Conservation (phyloP, 306 rosid genomes). For the Gastrolobium villosum region DNA sequence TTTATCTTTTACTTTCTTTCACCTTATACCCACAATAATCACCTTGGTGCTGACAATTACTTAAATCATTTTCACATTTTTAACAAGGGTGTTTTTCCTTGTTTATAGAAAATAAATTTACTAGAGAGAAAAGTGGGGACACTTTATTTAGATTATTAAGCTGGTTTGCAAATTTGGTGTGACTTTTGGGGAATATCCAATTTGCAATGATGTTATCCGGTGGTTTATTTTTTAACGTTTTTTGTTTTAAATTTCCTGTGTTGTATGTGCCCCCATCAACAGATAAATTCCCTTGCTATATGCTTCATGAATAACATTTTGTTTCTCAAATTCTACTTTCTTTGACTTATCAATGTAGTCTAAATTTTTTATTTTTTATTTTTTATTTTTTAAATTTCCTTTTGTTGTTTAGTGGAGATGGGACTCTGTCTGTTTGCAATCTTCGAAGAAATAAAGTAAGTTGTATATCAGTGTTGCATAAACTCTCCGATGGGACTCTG, state of each 20-base stretch:
- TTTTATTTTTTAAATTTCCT: not conserved
- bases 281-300: not conserved
- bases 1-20: no score
- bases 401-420: slow-evolving; percentile 72
- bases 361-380: not conserved
- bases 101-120: not conserved
- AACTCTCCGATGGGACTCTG: not conserved
- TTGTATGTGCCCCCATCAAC: not conserved
- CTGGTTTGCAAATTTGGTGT: not conserved
- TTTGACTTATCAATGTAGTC: slow-evolving; percentile 18
- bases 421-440: slow-evolving; percentile 83
- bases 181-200: not conserved
- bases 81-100: slow-evolving; percentile 16
- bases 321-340: slow-evolving; percentile 16
- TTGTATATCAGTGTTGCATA: slow-evolving; percentile 42
- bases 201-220: not conserved
- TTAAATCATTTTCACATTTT: not conserved
- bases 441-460: slow-evolving; percentile 77
- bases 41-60: not conserved
- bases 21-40: not conserved
- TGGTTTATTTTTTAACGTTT: not conserved
- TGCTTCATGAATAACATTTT: slow-evolving; percentile 24
- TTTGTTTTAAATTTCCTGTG: not conserved
- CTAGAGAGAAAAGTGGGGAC: not conserved
- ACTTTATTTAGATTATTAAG: not conserved